Evolutionary conservation across 306 rosid genomes (phyloP).

Genomic region (Malus sieversii): DNA sequence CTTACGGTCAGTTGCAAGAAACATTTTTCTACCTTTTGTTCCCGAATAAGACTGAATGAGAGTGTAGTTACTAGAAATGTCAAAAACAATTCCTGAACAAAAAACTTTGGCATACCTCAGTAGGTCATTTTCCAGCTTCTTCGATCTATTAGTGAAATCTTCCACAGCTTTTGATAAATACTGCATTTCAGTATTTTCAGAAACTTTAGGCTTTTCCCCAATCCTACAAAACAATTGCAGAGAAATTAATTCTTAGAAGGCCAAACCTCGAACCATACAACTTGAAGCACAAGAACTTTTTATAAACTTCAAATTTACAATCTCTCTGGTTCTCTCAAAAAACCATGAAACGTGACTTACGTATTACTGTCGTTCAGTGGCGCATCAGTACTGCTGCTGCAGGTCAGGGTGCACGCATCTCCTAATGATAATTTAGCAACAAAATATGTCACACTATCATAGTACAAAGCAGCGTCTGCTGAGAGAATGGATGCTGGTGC

Average conservation of each 20-base stretch:
- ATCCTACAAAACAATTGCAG: conserved; percentile 21
- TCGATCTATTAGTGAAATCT: conserved; percentile 21
- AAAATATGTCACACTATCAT: conserved; percentile 32
- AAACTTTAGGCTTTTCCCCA: conserved; percentile 22
- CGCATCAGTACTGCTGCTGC: background rate
- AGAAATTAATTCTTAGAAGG: conserved; percentile 3
- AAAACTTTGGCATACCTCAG: conserved; percentile 25
- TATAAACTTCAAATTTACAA: background rate
- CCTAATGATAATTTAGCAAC: conserved; percentile 36
- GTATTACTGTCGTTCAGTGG: conserved; percentile 11
- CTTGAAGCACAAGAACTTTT: background rate
- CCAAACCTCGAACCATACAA: background rate
- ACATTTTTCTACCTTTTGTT: background rate
- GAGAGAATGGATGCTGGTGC: conserved; percentile 31
- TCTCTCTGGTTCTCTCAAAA: background rate
- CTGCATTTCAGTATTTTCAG: conserved; percentile 14
- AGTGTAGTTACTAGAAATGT: background rate
- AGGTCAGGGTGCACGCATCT: conserved; percentile 43
- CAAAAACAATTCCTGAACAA: background rate
- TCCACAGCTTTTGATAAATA: conserved; percentile 27
- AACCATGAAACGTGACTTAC: conserved; percentile 26
- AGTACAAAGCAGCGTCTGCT: conserved; percentile 30
- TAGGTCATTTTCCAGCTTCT: conserved; percentile 38
- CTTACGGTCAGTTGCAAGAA: background rate
- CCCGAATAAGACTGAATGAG: background rate